Evolutionary conservation across 441 rosid species (phyloP).

Genomic region (Croton setiger): DNA sequence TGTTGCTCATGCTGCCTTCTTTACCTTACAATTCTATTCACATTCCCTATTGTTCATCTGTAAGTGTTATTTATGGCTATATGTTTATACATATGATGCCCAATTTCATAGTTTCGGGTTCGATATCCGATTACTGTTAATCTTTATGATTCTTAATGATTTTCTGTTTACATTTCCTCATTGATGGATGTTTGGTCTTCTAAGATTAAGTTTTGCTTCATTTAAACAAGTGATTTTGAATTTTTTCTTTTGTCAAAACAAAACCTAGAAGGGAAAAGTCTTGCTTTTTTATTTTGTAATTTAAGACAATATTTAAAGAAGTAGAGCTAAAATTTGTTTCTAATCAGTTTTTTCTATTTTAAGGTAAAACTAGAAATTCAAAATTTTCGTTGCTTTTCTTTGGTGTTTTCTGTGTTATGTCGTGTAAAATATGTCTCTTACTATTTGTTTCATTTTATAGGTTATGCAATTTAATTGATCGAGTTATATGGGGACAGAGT

Average conservation of each 20-base stretch:
- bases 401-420: not conserved
- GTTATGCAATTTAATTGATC: conserved; percentile 27
- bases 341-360: not conserved
- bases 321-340: no score
- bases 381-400: not conserved
- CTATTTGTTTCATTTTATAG: not conserved
- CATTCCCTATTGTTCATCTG: not conserved
- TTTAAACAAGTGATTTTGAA: not conserved
- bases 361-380: no score
- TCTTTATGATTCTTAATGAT: not conserved
- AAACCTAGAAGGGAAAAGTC: no score
- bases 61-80: not conserved
- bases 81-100: not conserved
- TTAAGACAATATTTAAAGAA: no score
- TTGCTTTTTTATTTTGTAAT: no score
- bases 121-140: not conserved
- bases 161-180: not conserved
- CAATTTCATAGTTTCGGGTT: not conserved
- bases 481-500: conserved; percentile 42
- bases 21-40: not conserved
- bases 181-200: not conserved
- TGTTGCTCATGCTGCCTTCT: not conserved
- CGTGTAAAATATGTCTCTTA: not conserved
- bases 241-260: not conserved
- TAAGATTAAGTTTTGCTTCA: not conserved